Conservation (phyloP, 148 eudicot species). For the Camellia sinensis region DNA sequence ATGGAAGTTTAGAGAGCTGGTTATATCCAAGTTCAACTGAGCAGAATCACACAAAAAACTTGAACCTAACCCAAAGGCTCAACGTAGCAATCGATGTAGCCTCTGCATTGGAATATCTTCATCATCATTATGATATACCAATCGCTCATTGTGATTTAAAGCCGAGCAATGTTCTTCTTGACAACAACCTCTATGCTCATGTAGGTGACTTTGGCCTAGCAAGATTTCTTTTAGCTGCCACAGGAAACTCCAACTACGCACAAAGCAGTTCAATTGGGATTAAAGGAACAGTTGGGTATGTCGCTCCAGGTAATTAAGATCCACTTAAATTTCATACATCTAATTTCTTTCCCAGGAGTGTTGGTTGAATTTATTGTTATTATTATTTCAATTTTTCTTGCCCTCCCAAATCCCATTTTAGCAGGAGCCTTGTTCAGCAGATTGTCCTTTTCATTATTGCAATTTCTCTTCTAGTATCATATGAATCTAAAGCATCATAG, state of each 20-base stretch:
- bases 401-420: too few relatives aligned
- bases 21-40: slow-evolving; percentile 8
- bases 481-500: too few relatives aligned
- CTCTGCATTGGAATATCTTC: slow-evolving; percentile 31
- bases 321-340: background rate
- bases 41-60: background rate
- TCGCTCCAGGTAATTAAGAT: slow-evolving; percentile 22
- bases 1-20: slow-evolving; percentile 35
- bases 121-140: slow-evolving; percentile 10
- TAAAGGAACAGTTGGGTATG: slow-evolving; percentile 29
- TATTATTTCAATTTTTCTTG: too few relatives aligned
- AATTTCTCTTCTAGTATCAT: too few relatives aligned
- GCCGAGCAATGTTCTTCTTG: slow-evolving; percentile 31
- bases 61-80: slow-evolving; percentile 19
- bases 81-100: slow-evolving; percentile 32
- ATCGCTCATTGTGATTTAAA: slow-evolving; percentile 22
- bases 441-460: too few relatives aligned
- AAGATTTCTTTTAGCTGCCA: slow-evolving; percentile 15
- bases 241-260: background rate
- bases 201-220: slow-evolving; percentile 32
- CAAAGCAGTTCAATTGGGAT: slow-evolving; percentile 16
- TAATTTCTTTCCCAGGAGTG: background rate
- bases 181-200: slow-evolving; percentile 18
- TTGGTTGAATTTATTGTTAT: background rate
- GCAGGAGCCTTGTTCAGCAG: too few relatives aligned